Percentiles rank a stretch among this genome's conserved stretches.
Evolutionary conservation across 352 stramenopile genomes (phyloP).

Genomic region (Pythium plurisporium): DNA sequence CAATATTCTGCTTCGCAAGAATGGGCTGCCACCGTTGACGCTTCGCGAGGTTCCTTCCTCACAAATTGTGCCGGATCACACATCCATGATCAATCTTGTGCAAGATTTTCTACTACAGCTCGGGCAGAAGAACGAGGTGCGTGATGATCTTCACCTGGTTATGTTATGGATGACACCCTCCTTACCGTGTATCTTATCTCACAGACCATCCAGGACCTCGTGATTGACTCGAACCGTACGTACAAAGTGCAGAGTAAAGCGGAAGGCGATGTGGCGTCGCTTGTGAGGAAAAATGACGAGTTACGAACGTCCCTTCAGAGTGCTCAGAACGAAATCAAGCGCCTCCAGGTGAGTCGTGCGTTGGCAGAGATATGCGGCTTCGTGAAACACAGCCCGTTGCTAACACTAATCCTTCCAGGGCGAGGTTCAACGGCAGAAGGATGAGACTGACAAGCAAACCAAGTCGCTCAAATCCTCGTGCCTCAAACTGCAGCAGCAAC

Average conservation of each 20-base stretch:
- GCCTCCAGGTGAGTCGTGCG: slow-evolving; percentile 38
- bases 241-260: slow-evolving; percentile 44
- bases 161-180: no score
- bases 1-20: slow-evolving; percentile 59
- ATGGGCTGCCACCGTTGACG: slow-evolving; percentile 41
- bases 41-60: slow-evolving; percentile 22
- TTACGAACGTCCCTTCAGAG: slow-evolving; percentile 37
- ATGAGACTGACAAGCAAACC: slow-evolving; percentile 38
- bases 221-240: slow-evolving; percentile 60
- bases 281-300: slow-evolving; percentile 52
- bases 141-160: no score
- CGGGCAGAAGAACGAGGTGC: slow-evolving; percentile 64
- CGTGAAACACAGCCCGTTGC: no score
- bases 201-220: slow-evolving; percentile 75
- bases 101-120: slow-evolving; percentile 61
- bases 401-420: slow-evolving; percentile 25
- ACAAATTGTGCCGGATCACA: slow-evolving; percentile 29
- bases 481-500: slow-evolving; percentile 71
- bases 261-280: slow-evolving; percentile 38
- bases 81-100: slow-evolving; percentile 53
- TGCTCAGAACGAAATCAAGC: slow-evolving; percentile 47
- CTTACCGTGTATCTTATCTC: neutral
- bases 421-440: slow-evolving; percentile 41
- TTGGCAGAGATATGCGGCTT: no score
- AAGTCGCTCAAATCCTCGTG: slow-evolving; percentile 64